Evolutionary conservation across 2,329 filamentous ascomycete species (phyloP), one percentile per base, ranked within the genome.

Genomic region (Colletotrichum sp.): DNA sequence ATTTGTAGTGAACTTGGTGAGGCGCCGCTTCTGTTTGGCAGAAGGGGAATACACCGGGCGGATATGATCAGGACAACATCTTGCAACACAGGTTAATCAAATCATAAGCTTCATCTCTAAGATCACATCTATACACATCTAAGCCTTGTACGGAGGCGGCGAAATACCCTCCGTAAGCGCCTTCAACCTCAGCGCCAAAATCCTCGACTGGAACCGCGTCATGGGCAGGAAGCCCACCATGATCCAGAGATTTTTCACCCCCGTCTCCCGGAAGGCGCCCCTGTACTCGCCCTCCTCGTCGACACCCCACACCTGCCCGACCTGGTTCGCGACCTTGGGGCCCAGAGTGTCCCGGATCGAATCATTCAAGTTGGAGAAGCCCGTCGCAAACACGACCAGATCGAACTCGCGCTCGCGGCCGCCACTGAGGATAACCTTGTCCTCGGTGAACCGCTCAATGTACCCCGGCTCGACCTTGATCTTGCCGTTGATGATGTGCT

Each of bases 1-100:
- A 0, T 16, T 36, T 36, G 7, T 2, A 8, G 34, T 1, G 1
- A 36, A 36, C 34, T 16, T 15, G 2, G 34, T 0, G 34, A 0
- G 34, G 15, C 1, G 34, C 2, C 4, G 15, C 1, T 5, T 39
- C 7, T 39, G 15, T 5, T 18, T 2, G 1, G 1, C 36, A 18
- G 36, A 39, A 16, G 36, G 15, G 15, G 15, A 5, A 39, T 5
- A 3, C 2, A 39, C 8, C 9, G 15, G 0, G 36, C 9, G 4
- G 1, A 39, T 1, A 18, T 39, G 36, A 39, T 5, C 15, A 18
- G 15, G 2, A 3, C 8, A 8, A 36, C 8, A 39, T 39, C 18
- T 1, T 3, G 36, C 15, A 22, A 8, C n/a, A 4, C n/a, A 1
- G 3, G 5, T 7, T 5, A 48, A 8, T 22, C 36, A 52, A 52